Conservation (phyloP, 345 rosid genomes). For the Populus ilicifolia region DNA sequence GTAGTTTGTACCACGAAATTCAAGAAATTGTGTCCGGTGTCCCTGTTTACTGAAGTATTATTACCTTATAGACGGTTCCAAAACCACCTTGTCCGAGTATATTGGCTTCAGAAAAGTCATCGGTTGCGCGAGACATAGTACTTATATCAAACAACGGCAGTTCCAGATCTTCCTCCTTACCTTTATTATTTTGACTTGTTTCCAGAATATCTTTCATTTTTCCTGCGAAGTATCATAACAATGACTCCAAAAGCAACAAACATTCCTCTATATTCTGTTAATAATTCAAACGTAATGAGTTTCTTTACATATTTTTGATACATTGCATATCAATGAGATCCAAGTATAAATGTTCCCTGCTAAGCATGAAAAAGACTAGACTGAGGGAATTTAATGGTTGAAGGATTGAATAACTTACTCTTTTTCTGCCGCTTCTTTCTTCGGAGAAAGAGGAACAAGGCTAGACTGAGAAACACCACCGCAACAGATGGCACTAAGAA, state of each 20-base stretch:
- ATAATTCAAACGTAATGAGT: background rate
- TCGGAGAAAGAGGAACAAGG: background rate
- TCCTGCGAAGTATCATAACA: background rate
- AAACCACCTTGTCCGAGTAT: background rate
- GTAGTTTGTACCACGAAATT: background rate
- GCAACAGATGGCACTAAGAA: background rate
- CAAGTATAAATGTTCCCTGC: background rate
- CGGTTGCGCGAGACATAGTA: background rate
- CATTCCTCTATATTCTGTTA: background rate
- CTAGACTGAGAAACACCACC: background rate
- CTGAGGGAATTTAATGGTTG: background rate
- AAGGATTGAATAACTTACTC: background rate
- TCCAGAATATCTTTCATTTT: background rate
- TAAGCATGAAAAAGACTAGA: background rate
- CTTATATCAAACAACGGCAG: background rate
- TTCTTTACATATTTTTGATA: background rate
- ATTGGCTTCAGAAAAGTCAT: background rate
- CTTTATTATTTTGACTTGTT: background rate
- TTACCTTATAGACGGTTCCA: background rate
- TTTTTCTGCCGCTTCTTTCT: background rate
- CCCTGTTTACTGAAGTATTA: background rate
- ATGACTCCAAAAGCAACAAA: background rate
- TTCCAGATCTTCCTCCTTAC: background rate
- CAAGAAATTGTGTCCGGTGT: background rate
- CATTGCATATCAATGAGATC: background rate